Conservation (phyloP, 2,329 filamentous ascomycete species). For the Orbilia brochopaga region DNA sequence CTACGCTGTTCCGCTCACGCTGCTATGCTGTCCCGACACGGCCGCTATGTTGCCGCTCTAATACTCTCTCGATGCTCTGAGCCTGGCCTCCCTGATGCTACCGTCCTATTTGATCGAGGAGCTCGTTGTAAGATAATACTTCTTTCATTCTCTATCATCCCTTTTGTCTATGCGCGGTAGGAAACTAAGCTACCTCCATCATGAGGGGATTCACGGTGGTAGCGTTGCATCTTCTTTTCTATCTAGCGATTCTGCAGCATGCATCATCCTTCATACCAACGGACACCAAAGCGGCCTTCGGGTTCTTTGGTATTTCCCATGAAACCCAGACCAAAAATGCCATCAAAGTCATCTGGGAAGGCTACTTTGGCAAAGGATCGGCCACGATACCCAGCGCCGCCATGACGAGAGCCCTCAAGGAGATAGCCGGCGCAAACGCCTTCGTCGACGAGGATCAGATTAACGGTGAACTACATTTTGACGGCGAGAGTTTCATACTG, state of each 20-base stretch:
- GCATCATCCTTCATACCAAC: background rate
- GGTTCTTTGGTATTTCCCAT: slow-evolving; percentile 19
- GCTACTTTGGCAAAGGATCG: slow-evolving; percentile 10
- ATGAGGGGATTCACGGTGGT: no score
- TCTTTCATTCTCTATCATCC: no score
- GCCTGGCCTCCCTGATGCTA: no score
- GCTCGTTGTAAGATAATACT: no score
- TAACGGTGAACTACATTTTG: slow-evolving; percentile 41
- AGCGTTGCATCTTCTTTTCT: background rate
- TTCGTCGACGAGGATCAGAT: slow-evolving; percentile 33
- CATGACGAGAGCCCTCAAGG: slow-evolving; percentile 15
- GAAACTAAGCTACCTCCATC: no score
- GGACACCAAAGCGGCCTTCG: background rate
- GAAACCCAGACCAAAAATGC: slow-evolving; percentile 26
- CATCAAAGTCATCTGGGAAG: slow-evolving; percentile 9
- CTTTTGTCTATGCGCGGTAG: no score
- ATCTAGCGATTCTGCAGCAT: background rate
- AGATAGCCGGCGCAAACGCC: slow-evolving; percentile 29
- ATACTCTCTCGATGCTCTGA: no score
- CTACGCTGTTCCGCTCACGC: no score
- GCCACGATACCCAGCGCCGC: background rate
- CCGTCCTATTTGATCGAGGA: no score
- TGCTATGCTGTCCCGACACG: no score
- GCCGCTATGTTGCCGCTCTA: no score
- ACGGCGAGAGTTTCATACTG: slow-evolving; percentile 35